Evolutionary conservation across 768 basidiomycete species (phyloP), one percentile per base, ranked within the genome.

Genomic region (Trametopsis cervina): DNA sequence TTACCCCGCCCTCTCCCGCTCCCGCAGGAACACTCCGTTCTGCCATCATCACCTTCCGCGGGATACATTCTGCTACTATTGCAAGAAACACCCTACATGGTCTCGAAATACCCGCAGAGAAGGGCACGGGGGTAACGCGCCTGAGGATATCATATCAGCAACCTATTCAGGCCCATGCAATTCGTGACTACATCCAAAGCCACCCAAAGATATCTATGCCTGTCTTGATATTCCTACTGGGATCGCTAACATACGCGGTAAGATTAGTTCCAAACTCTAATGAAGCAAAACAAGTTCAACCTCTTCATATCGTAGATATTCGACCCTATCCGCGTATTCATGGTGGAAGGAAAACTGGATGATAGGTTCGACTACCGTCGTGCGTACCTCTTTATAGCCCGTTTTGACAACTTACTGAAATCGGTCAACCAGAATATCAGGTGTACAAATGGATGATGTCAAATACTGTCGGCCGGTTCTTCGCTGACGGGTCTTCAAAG

Each of bases 181-280:
- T 91, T 23, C 73, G 86, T 25, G 82, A 83, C 61, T 97, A 92
- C 86, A 72, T 92, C 52, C 73, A 85, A 1, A 72, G 66, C n/a
- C 94, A 98, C 66, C 94, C 95, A 6, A 81, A 80, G 51, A 84
- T 96, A 42, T 80, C 83, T 44, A 63, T 93, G 2, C 91, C 92
- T 0, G 63, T 92, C 15, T 50, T 92, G 2, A 77, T 92, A 37
- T 96, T 97, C 63, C 67, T 98, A 2, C 63, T 98, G n/a, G 95
- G 93, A 10, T 84, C 85, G 2, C 57, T 98, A 29, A 89, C 89
- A 18, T 96, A 95, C 61, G 85, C 89, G 4, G 91, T 90, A 53
- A 51, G 81, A 66, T 47, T 35, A 9, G n/a, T n/a, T n/a, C n/a
- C n/a, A n/a, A n/a, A n/a, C n/a, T n/a, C n/a, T n/a, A n/a, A 33